Evolutionary conservation across 73 alveolate genomes (phyloP), one percentile per base, ranked within the genome.

Genomic region (Effrenium voratum): DNA sequence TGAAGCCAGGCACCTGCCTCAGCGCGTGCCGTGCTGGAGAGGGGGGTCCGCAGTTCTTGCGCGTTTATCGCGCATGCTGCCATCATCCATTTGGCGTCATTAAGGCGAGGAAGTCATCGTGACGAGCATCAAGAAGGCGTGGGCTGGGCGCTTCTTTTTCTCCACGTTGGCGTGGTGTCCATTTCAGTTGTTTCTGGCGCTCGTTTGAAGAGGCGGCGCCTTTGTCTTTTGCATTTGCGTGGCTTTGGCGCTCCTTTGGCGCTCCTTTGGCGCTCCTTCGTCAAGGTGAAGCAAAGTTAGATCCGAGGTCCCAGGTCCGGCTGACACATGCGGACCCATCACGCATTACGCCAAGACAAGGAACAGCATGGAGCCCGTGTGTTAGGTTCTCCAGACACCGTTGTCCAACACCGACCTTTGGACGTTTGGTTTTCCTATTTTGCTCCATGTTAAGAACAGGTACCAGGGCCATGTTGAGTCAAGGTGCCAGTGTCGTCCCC

Each of bases 51-150:
- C 5, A 36, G 44, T 24, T 16, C 40, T 76, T 41, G 15, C 28
- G 40, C 40, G 44, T 43, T 24, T 24, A 43, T 55, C 60, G 87
- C 22, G 43, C 4, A 8, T 76, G 87, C 41, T 50, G 34, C 83
- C 34, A n/a, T 36, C 12, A 38, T 34, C 8, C 0, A 13, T 43
- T 32, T 41, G 60, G 36, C 36, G 43, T 41, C 41, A n/a, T n/a
- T 46, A 30, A 80, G 91, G 91, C 28, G 57, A 80, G n/a, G 91
- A 80, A 46, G 30, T 80, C 45, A 22, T 80, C 63, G 46, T 80
- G 30, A 28, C 91, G n/a, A 38, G 68, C 70, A 46, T 80, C 70
- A 80, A 80, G 91, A 80, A 80, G 91, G 91, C 70, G 46, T 8
- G 63, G 26, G 26, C 8, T 12, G 19, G 63, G 63, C 26, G 63